Base-by-base conservation (phyloP, 495 filamentous ascomycete species). In the Durotheca rogersii region DNA sequence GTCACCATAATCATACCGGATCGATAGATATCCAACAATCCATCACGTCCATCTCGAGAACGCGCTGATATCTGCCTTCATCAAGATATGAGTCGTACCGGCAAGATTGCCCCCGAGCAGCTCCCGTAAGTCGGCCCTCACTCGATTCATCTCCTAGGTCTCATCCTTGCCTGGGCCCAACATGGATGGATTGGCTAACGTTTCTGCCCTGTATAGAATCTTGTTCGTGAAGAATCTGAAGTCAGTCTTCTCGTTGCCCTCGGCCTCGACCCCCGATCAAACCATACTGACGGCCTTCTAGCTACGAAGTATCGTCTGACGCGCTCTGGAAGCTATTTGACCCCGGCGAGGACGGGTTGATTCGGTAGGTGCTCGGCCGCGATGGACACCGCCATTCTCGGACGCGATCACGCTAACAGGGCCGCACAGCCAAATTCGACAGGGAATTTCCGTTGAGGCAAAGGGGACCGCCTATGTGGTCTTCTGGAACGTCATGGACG, bases 391-490 rank as follows among this genome's bases (percentile, higher is more conserved):
- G 9, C 9, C 4, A 27, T 9, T 27, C 4, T 27, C 23, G 23
- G 23, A 9, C 23, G 4, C 23, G 23, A 9, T 17, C 17, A 23
- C 14, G 46, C 68, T 77, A 61, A 78, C 56, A n/a, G 20, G 48
- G 19, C n/a, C 30, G 19, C 48, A 27, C 60, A 97, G 93, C 55
- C 93, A 97, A 87, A 93, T 98, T 64, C 92, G 93, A 65, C 91
- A 96, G 74, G 93, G 93, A 61, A 97, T 96, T 62, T 89, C 92
- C 51, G 90, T 83, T 73, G 94, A 94, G 67, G 96, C 93, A 57
- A 98, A 97, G 70, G 93, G 93, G 62, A 98, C 93, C 19, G 92
- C 90, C 62, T 98, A 95, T 74, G 94, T 98, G 38, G 93, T 98
- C 67, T 98, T 94, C 76, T 94, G 97, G 69, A 94, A 98, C 75